Evolutionary conservation across 2,329 filamentous ascomycete genomes (phyloP).

Genomic region (Curvularia sp.): DNA sequence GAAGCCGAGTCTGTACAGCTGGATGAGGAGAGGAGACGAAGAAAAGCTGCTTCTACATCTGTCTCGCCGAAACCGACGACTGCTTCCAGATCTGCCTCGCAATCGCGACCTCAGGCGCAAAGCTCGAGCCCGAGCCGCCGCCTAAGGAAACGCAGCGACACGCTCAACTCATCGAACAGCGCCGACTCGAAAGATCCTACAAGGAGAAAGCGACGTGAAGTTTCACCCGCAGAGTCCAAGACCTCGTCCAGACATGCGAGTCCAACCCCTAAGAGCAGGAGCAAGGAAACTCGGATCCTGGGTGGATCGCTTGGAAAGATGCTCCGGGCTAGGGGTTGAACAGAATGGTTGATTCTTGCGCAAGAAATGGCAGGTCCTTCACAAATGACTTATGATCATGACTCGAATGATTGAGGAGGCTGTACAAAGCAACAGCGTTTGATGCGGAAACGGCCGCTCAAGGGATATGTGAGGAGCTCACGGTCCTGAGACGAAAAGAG

Average conservation of each 20-base stretch:
- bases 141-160: conserved; percentile 33
- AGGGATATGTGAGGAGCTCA: background rate
- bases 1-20: conserved; percentile 4
- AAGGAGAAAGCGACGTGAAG: conserved; percentile 17
- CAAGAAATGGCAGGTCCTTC: background rate
- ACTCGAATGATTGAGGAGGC: background rate
- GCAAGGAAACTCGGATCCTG: conserved; percentile 12
- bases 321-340: conserved; percentile 22
- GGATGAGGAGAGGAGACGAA: conserved; percentile 14
- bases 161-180: conserved; percentile 25
- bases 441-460: background rate
- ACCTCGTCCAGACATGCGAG: conserved; percentile 20
- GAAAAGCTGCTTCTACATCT: conserved; percentile 6
- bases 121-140: conserved; percentile 18
- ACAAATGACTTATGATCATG: background rate
- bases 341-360: background rate
- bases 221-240: conserved; percentile 20
- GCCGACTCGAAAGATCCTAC: conserved; percentile 17
- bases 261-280: conserved; percentile 18
- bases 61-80: background rate
- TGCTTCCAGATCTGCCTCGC: background rate
- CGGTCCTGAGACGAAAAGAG: background rate
- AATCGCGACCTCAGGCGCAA: conserved; percentile 6
- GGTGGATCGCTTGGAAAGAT: conserved; percentile 20
- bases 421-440: background rate